Evolutionary conservation across 768 basidiomycete species (phyloP).

Genomic region (Sporobolomyces roseus): DNA sequence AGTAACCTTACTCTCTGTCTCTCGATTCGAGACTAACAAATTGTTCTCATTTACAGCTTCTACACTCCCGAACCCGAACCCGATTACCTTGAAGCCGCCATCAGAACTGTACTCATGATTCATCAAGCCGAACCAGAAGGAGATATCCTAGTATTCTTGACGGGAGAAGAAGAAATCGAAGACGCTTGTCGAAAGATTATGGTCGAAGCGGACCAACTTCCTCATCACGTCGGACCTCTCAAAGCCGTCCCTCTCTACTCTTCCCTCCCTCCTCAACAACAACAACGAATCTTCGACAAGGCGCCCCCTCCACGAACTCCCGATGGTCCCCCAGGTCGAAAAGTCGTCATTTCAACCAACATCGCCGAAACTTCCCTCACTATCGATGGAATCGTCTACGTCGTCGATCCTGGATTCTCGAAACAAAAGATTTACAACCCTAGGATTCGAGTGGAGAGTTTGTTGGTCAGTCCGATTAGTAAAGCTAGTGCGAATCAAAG

Average conservation of each 20-base stretch:
- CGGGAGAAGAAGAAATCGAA: slow-evolving; percentile 97
- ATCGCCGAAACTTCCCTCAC: slow-evolving; percentile 97
- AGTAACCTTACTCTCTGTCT: slow-evolving; percentile 46
- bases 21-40: too few relatives aligned
- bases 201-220: slow-evolving; percentile 77
- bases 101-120: slow-evolving; percentile 93
- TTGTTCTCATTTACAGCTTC: slow-evolving; percentile 51
- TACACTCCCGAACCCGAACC: slow-evolving; percentile 88
- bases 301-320: slow-evolving; percentile 62
- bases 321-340: slow-evolving; percentile 78
- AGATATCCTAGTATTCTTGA: slow-evolving; percentile 89
- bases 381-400: slow-evolving; percentile 99
- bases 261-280: slow-evolving; percentile 85
- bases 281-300: slow-evolving; percentile 93
- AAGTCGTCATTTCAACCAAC: slow-evolving; percentile 92
- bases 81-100: slow-evolving; percentile 95
- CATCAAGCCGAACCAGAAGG: slow-evolving; percentile 91
- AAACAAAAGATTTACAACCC: slow-evolving; percentile 99
- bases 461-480: slow-evolving; percentile 89
- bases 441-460: slow-evolving; percentile 86
- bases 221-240: slow-evolving; percentile 75
- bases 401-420: slow-evolving; percentile 94
- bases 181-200: slow-evolving; percentile 92
- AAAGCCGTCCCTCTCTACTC: slow-evolving; percentile 91
- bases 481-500: slow-evolving; percentile 95